Percentiles rank a stretch among this genome's conserved stretches.
Conservation (phyloP, 768 basidiomycete genomes). For the Suillus subalutaceus region DNA sequence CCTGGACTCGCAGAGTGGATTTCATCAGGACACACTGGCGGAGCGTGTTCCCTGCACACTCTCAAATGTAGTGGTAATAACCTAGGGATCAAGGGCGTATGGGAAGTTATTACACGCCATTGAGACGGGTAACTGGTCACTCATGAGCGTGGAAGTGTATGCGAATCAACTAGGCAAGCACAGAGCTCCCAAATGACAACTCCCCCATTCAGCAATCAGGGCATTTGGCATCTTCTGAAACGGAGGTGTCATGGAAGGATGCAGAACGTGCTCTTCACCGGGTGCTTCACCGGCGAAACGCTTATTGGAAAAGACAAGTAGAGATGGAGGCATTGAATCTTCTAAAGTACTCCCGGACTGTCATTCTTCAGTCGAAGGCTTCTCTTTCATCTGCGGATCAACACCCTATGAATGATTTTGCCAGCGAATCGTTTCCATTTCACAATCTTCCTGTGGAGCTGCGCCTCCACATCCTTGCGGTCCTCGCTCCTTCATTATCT, state of each 20-base stretch:
- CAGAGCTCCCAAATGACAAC: slow-evolving; percentile 17
- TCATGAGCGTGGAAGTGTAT: slow-evolving; percentile 53
- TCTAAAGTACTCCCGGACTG: slow-evolving; percentile 49
- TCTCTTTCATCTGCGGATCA: slow-evolving; percentile 19
- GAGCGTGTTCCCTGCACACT: slow-evolving; percentile 45
- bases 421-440: slow-evolving; percentile 38
- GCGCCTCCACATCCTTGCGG: slow-evolving; percentile 56
- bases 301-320: slow-evolving; percentile 45
- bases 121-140: slow-evolving; percentile 49
- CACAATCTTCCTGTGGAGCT: slow-evolving; percentile 57
- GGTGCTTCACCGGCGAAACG: slow-evolving; percentile 48
- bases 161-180: slow-evolving; percentile 39
- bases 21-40: slow-evolving; percentile 24
- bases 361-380: slow-evolving; percentile 41
- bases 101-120: slow-evolving; percentile 51
- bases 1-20: slow-evolving; percentile 52
- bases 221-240: slow-evolving; percentile 21
- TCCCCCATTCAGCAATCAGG: slow-evolving; percentile 16
- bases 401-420: slow-evolving; percentile 17
- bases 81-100: slow-evolving; percentile 50
- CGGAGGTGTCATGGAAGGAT: slow-evolving; percentile 36
- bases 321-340: slow-evolving; percentile 53
- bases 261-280: slow-evolving; percentile 36
- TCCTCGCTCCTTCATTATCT: slow-evolving; percentile 59
- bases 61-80: slow-evolving; percentile 62